Base-by-base conservation (phyloP, 495 filamentous ascomycete species). In the Daldinia vernicosa region DNA sequence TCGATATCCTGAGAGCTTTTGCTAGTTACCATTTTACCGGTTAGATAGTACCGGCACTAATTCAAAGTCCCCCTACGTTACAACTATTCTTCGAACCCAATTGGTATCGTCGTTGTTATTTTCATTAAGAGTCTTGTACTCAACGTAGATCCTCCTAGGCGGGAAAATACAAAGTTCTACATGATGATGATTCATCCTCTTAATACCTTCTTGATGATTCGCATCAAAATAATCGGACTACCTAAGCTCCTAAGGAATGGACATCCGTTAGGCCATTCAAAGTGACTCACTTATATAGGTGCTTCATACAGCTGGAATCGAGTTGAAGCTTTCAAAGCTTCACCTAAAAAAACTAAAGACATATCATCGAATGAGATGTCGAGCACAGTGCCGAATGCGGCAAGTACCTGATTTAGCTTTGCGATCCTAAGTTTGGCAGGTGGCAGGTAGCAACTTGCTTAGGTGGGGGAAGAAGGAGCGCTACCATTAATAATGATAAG, bases 351-450 rank as follows among this genome's bases (percentile, higher is more conserved):
- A 47, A 47, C 43, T 24, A 19, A 9, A 24, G 43, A 47, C 8
- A 12, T 11, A 47, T 24, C 43, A 43, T 69, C 70, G 66, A 69
- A 73, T 73, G 33, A 66, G 63, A 69, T 30, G 54, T 58, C 53
- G 43, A 66, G 66, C 70, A 73, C 70, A 73, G 70, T 73, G 70
- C 66, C 66, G 66, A 73, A 73, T 73, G 47, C 15, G 70, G 70
- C 12, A 73, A 68, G 62, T 73, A 66, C 70, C 66, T 73, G 37
- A 69, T 69, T 69, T 62, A 66, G 62, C 43, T 22, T 17, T 66
- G 52, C 40, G 39, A 55, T 27, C 24, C 61, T 40, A 14, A 47
- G 60, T 66, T 33, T 72, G 61, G 70, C 63, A 69, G 68, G 47
- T 66, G 68, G 68, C 61, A 65, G 55, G 43, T 68, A 51, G 60